Conservation (phyloP, 2,329 filamentous ascomycete species). For the Botrytis deweyae region DNA sequence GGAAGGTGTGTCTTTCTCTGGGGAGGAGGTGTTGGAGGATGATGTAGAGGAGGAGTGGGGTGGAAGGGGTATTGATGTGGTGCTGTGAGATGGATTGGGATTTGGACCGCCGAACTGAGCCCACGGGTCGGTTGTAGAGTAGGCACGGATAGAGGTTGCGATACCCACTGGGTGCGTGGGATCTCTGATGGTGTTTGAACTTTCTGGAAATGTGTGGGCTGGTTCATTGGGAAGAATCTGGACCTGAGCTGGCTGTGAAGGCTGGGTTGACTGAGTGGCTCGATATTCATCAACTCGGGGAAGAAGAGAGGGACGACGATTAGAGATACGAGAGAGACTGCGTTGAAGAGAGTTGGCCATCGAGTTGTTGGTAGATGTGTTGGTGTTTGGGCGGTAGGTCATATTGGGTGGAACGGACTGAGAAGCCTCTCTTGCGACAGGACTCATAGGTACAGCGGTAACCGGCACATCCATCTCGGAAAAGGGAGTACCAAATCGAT, state of each 20-base stretch:
- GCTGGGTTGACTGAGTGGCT: constrained; percentile 32
- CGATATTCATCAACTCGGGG: constrained; percentile 68
- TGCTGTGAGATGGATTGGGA: constrained; percentile 33
- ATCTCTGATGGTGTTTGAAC: background rate
- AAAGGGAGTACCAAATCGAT: constrained; percentile 81
- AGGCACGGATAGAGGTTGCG: constrained; percentile 12
- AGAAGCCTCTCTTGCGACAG: constrained; percentile 73
- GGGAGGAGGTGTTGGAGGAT: constrained; percentile 30
- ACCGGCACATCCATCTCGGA: constrained; percentile 89
- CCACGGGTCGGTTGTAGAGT: constrained; percentile 18
- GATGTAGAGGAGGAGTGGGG: constrained; percentile 24
- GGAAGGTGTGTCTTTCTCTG: constrained; percentile 52
- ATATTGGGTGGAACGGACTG: constrained; percentile 95
- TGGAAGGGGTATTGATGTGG: constrained; percentile 26
- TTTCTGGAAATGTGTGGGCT: constrained; percentile 10
- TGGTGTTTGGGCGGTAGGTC: constrained; percentile 60
- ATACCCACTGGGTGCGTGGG: background rate
- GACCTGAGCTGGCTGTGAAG: background rate
- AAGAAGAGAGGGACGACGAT: constrained; percentile 67
- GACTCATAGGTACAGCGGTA: constrained; percentile 68
- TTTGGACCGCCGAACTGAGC: constrained; percentile 17
- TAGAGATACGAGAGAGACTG: constrained; percentile 48
- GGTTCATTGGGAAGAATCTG: constrained; percentile 3
- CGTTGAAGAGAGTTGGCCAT: constrained; percentile 26
- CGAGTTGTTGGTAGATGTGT: constrained; percentile 21